Conservation (phyloP, 805 yeast species). For the Maudiozyma barnettii region DNA sequence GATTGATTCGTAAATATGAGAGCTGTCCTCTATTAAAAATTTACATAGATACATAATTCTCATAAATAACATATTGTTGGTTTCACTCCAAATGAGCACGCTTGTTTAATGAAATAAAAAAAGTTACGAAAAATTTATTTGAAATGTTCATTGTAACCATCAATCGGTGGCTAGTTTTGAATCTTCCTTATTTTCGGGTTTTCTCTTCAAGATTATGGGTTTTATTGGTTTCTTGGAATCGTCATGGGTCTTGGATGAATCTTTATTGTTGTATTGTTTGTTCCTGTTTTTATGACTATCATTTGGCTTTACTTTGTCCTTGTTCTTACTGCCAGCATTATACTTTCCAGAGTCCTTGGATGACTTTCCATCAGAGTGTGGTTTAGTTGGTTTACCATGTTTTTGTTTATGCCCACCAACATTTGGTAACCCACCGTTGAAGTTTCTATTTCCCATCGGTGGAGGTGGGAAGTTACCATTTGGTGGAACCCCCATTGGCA, state of each 20-base stretch:
- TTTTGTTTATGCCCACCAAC: not conserved
- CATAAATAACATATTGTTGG: too few relatives aligned
- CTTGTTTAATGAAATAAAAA: too few relatives aligned
- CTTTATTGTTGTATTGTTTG: not conserved
- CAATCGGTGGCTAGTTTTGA: not conserved
- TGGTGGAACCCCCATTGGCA: slow-evolving; percentile 13
- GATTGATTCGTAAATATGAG: too few relatives aligned
- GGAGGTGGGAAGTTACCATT: not conserved
- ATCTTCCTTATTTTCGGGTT: not conserved
- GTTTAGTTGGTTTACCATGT: not conserved
- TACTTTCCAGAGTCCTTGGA: not conserved
- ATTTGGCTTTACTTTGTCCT: not conserved
- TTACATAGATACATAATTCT: too few relatives aligned
- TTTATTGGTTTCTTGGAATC: not conserved
- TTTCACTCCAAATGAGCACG: too few relatives aligned
- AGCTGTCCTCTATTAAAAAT: too few relatives aligned
- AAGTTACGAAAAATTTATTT: too few relatives aligned
- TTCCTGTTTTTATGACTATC: not conserved
- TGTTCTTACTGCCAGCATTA: not conserved
- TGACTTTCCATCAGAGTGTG: not conserved
- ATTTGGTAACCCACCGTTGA: not conserved
- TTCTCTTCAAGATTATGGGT: not conserved
- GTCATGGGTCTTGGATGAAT: not conserved
- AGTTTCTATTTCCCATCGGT: not conserved
- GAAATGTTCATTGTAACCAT: too few relatives aligned